A percentile compares a stretch with the other conserved stretches of the same genome.
Evolutionary conservation across 177 flowering plant species (phyloP).

Genomic region (Telopea speciosissima): DNA sequence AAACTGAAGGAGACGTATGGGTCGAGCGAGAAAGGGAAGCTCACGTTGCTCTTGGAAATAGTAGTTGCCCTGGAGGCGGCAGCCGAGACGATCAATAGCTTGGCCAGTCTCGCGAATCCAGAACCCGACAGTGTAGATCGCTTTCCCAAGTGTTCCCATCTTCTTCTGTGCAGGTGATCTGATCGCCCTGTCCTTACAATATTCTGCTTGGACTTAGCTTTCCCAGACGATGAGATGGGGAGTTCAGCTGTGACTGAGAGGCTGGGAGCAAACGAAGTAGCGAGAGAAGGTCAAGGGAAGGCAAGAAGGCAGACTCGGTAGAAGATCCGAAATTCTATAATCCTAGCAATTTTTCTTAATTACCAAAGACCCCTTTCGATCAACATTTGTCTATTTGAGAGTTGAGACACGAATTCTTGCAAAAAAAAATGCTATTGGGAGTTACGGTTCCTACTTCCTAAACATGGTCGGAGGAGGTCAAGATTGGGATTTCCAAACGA

Average conservation of each 20-base stretch:
- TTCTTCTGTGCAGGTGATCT: constrained; percentile 1
- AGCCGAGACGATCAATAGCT: constrained; percentile 87
- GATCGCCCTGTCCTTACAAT: neutral
- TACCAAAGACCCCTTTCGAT: neutral
- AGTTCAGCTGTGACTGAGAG: neutral
- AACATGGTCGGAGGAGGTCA: no score
- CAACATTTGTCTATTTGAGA: no score
- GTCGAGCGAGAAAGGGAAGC: neutral
- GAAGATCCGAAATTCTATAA: neutral
- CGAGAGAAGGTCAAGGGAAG: neutral
- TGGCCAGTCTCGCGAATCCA: constrained; percentile 93
- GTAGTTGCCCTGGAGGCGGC: constrained; percentile 78
- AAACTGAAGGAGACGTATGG: neutral
- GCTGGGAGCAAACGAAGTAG: neutral
- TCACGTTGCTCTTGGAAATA: constrained; percentile 74
- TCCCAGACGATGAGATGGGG: neutral
- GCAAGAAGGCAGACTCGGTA: neutral
- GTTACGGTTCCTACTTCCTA: no score
- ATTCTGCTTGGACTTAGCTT: neutral
- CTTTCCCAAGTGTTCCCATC: constrained; percentile 81
- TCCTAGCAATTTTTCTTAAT: no score
- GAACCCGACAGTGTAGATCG: constrained; percentile 80
- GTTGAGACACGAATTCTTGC: no score
- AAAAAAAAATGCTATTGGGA: no score
- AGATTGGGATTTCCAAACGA: no score